These are phyloP conservation scores for Pelargonium citronellum DNA, from an alignment of 441 rosid genomes.

Conservation along the genomic window DNA sequence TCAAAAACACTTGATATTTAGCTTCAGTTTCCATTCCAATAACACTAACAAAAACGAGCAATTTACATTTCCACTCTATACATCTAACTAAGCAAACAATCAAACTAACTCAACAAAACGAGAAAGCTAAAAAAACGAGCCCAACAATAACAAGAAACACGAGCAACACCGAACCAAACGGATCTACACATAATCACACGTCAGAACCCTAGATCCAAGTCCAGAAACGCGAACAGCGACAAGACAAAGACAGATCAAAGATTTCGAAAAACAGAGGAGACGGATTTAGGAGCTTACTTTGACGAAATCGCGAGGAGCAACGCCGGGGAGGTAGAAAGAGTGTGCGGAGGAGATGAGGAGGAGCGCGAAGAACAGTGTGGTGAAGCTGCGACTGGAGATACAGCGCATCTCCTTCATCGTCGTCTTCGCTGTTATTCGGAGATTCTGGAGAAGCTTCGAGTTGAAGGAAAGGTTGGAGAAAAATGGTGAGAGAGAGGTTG, in stretches of 20 bases:
- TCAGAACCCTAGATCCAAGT: slow-evolving; percentile 5
- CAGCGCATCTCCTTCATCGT: slow-evolving; percentile 32
- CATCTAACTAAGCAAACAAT: background rate
- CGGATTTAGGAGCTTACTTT: slow-evolving; percentile 32
- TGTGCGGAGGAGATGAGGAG: slow-evolving; percentile 39
- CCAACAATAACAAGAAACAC: background rate
- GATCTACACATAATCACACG: background rate
- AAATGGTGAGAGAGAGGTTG: too few species aligned
- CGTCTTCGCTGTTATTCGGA: background rate
- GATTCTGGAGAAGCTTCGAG: slow-evolving; percentile 42
- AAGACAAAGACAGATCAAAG: background rate
- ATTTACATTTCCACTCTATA: background rate
- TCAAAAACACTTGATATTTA: too few species aligned
- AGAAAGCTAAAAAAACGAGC: background rate
- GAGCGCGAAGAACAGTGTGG: slow-evolving; percentile 32
- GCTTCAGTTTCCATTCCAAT: too few species aligned
- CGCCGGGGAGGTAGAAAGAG: slow-evolving; percentile 81
- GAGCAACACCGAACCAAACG: background rate
- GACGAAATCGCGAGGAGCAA: slow-evolving; percentile 78
- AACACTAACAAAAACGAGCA: background rate
- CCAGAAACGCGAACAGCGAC: background rate
- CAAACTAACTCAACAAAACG: too few species aligned
- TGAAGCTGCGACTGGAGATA: slow-evolving; percentile 15
- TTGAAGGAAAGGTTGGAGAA: slow-evolving; percentile 30
- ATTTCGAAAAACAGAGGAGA: background rate